A percentile compares a stretch with the other conserved stretches of the same genome.
Evolutionary conservation across 1,284 basidiomycete species (phyloP).

Genomic region (Austroboletus novae-zelandiae): DNA sequence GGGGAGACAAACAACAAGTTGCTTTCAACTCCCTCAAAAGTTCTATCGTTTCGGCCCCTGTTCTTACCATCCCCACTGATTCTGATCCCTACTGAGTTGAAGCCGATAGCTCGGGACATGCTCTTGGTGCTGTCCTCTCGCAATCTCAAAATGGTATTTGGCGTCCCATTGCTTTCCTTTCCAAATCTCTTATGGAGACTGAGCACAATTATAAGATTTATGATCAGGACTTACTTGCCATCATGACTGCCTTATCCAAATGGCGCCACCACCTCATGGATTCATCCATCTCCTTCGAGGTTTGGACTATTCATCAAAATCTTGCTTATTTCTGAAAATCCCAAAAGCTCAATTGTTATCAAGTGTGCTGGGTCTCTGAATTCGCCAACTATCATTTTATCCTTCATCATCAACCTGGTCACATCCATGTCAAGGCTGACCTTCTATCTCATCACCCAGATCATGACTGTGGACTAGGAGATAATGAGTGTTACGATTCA

Average conservation of each 20-base stretch:
- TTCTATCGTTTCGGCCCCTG: neutral
- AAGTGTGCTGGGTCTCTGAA: conserved; percentile 37
- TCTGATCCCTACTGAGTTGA: conserved; percentile 1
- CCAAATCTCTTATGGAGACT: no score
- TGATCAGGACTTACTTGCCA: neutral
- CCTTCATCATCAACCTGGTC: conserved; percentile 14
- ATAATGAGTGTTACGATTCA: neutral
- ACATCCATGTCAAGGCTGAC: neutral
- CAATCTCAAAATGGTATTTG: no score
- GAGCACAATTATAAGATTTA: no score
- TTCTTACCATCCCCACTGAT: conserved; percentile 6
- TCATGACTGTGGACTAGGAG: neutral
- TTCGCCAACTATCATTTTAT: no score
- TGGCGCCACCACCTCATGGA: conserved; percentile 32
- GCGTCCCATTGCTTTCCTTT: no score
- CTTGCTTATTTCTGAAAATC: conserved; percentile 21
- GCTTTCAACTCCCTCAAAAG: neutral
- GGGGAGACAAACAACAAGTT: neutral
- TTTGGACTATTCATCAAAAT: no score
- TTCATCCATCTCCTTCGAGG: conserved; percentile 14
- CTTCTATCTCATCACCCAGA: neutral
- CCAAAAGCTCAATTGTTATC: conserved; percentile 32
- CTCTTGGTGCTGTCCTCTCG: neutral
- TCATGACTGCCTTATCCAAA: conserved; percentile 14
- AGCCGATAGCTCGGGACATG: neutral